Evolutionary conservation across 768 basidiomycete genomes (phyloP).

Genomic region (Hygrocybe coccinea): DNA sequence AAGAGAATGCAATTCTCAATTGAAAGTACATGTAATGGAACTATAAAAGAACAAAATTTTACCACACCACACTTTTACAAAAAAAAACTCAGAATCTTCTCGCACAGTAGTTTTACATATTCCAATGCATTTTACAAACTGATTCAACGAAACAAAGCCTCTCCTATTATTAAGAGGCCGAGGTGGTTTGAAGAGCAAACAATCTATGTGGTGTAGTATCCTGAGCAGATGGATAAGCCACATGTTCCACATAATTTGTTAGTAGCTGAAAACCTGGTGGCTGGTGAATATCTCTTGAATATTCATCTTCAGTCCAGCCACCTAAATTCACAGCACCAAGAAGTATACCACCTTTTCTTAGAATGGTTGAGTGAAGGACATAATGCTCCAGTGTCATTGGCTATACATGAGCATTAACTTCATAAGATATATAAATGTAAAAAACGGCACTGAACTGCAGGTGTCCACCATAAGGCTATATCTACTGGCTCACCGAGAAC

Average conservation of each 20-base stretch:
- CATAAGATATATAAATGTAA: neutral
- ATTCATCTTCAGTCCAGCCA: neutral
- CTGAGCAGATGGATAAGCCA: neutral
- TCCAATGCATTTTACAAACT: too few species aligned
- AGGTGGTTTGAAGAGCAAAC: neutral
- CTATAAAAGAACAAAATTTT: too few species aligned
- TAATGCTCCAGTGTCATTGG: neutral
- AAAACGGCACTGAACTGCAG: slow-evolving; percentile 1
- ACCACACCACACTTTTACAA: too few species aligned
- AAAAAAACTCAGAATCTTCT: too few species aligned
- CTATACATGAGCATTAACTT: neutral
- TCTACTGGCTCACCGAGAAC: neutral
- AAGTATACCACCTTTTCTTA: neutral
- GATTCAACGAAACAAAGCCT: too few species aligned
- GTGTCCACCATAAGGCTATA: neutral
- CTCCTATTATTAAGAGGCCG: too few species aligned
- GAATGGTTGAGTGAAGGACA: neutral
- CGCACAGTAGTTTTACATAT: too few species aligned
- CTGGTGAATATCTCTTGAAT: neutral
- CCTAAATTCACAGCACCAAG: neutral
- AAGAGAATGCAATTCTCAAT: too few species aligned
- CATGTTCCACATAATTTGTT: neutral
- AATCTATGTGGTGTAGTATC: neutral
- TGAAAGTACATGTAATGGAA: too few species aligned
- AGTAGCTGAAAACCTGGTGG: neutral